These are phyloP conservation scores for Monosporascus sp. DNA, from an alignment of 2,329 filamentous ascomycete species.

Conservation along the genomic window DNA sequence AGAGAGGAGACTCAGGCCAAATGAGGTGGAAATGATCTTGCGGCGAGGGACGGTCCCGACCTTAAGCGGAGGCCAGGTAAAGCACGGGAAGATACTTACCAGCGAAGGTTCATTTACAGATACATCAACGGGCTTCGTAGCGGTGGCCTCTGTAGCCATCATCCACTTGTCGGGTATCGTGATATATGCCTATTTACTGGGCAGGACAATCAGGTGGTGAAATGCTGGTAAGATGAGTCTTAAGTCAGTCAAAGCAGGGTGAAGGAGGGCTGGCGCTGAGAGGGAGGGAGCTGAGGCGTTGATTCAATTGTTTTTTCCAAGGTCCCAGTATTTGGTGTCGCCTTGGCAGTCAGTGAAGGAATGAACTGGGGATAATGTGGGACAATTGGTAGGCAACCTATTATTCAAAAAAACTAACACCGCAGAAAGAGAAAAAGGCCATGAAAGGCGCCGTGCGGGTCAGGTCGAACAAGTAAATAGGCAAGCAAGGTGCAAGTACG, in stretches of 20 bases:
- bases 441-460: background rate
- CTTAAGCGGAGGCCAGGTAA: background rate
- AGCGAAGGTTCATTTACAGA: slow-evolving; percentile 26
- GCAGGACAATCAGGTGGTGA: background rate
- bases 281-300: background rate
- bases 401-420: background rate
- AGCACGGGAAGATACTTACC: slow-evolving; percentile 20
- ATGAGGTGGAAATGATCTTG: background rate
- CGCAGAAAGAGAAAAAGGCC: background rate
- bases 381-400: background rate
- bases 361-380: background rate
- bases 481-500: too few relatives aligned
- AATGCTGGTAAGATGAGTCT: background rate
- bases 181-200: slow-evolving; percentile 10
- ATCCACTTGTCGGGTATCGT: slow-evolving; percentile 22
- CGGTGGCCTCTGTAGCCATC: slow-evolving; percentile 31
- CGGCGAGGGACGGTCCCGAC: background rate
- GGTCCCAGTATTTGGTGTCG: background rate
- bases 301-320: background rate
- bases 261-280: background rate
- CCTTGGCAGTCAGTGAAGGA: background rate
- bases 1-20: background rate
- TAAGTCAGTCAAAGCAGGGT: background rate
- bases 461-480: too few relatives aligned
- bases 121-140: slow-evolving; percentile 27